A percentile compares a stretch with the other conserved stretches of the same genome.
Evolutionary conservation across 768 basidiomycete genomes (phyloP).

Genomic region (Boletus coccyginus): DNA sequence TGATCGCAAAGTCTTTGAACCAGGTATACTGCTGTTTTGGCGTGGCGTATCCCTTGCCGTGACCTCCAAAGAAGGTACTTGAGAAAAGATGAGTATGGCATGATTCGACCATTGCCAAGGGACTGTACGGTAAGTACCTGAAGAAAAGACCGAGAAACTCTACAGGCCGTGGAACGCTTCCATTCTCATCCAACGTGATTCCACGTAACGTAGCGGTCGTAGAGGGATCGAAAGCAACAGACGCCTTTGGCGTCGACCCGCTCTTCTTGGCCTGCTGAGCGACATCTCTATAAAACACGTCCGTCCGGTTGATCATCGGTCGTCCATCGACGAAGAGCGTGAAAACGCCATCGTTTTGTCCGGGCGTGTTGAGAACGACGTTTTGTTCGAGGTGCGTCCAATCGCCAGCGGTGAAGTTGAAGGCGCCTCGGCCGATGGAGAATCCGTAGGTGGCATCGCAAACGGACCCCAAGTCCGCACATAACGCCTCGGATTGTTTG

Average conservation of each 20-base stretch:
- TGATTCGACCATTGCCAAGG: background rate
- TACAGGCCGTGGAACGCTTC: background rate
- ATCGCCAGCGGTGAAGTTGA: constrained; percentile 53
- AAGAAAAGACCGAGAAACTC: constrained; percentile 56
- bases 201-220: no score
- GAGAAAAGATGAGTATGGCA: background rate
- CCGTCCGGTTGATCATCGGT: constrained; percentile 23
- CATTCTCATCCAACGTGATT: background rate
- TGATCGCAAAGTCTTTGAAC: constrained; percentile 68
- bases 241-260: background rate
- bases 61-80: constrained; percentile 68
- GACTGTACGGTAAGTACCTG: constrained; percentile 51
- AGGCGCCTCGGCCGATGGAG: constrained; percentile 72
- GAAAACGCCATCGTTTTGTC: constrained; percentile 64
- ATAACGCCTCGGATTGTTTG: constrained; percentile 59
- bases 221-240: background rate
- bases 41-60: constrained; percentile 36
- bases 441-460: constrained; percentile 70
- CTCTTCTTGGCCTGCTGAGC: constrained; percentile 3
- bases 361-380: constrained; percentile 72
- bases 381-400: constrained; percentile 78
- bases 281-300: constrained; percentile 46
- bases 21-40: constrained; percentile 73
- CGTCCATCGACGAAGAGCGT: constrained; percentile 60
- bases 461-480: constrained; percentile 54